Percentiles rank a stretch among this genome's conserved stretches.
phyloP scores from a whole-genome alignment of 2,329 filamentous ascomycete genomes.

The Aspergillus pseudoviridinutans region DNA sequence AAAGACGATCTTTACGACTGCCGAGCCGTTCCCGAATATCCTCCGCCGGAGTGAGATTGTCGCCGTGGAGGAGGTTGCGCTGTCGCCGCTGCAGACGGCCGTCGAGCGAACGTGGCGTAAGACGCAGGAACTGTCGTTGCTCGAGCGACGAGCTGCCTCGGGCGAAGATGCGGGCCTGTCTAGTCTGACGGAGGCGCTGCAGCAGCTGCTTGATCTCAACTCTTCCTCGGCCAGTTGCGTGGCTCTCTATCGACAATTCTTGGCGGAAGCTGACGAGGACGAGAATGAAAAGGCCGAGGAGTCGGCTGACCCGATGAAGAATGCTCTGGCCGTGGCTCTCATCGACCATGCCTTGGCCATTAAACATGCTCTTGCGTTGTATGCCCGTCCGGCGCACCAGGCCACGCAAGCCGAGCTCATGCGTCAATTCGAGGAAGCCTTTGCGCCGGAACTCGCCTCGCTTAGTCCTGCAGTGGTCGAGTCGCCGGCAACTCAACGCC shows the following conservation, averaged over 20 bases:
- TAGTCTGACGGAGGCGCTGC: constrained; percentile 69
- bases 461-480: constrained; percentile 47
- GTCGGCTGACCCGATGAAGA: constrained; percentile 58
- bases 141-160: constrained; percentile 71
- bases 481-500: constrained; percentile 43
- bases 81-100: constrained; percentile 79
- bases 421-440: constrained; percentile 36
- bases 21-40: constrained; percentile 86
- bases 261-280: constrained; percentile 51
- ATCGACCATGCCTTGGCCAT: constrained; percentile 87
- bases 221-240: constrained; percentile 72
- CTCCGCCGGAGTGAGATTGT: constrained; percentile 82
- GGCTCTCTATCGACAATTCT: constrained; percentile 68
- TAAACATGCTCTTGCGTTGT: constrained; percentile 71
- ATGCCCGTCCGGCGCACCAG: constrained; percentile 57
- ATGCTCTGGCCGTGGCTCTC: constrained; percentile 76
- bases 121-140: constrained; percentile 72
- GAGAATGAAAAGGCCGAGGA: constrained; percentile 49
- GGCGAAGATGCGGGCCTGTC: constrained; percentile 68
- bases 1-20: constrained; percentile 78
- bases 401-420: constrained; percentile 38
- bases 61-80: constrained; percentile 58
- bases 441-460: constrained; percentile 62
- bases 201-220: constrained; percentile 72
- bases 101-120: constrained; percentile 87